Evolutionary conservation across 345 rosid species (phyloP).

Genomic region (Fremontodendron californicum): DNA sequence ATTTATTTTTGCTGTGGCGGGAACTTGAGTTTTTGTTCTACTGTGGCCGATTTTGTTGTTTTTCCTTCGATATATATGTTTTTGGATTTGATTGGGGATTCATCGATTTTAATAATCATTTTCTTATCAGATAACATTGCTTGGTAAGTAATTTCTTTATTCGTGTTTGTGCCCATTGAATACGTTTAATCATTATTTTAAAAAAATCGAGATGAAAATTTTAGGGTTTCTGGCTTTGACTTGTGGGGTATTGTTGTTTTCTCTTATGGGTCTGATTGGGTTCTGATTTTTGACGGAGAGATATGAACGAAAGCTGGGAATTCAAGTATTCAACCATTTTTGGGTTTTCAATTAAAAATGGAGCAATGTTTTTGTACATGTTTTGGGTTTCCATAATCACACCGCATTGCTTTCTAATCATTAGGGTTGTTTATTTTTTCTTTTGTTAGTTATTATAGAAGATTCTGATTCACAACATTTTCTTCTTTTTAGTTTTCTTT

Average conservation of each 20-base stretch:
- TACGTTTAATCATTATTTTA: background rate
- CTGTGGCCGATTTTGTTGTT: conserved; percentile 19
- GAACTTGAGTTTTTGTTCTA: conserved; percentile 21
- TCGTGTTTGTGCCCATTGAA: conserved; percentile 16
- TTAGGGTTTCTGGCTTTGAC: conserved; percentile 16
- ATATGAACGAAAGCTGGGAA: background rate
- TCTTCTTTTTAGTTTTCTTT: background rate
- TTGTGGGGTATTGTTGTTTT: conserved; percentile 20
- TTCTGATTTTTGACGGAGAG: background rate
- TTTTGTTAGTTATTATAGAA: background rate
- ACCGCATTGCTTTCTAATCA: background rate
- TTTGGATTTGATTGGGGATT: background rate
- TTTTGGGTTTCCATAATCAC: background rate
- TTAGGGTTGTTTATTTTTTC: background rate
- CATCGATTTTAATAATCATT: conserved; percentile 10
- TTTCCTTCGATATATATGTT: background rate
- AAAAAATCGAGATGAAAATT: conserved; percentile 6
- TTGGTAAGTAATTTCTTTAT: background rate
- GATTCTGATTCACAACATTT: background rate
- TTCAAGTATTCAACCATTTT: background rate
- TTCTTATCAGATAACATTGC: background rate
- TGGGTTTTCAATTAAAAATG: background rate
- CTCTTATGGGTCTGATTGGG: background rate
- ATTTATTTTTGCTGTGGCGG: conserved; percentile 31
- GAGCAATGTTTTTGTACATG: background rate